A percentile compares a stretch with the other conserved stretches of the same genome.
Evolutionary conservation across 257 asterid genomes (phyloP).

Genomic region (Solanum chmielewskii): DNA sequence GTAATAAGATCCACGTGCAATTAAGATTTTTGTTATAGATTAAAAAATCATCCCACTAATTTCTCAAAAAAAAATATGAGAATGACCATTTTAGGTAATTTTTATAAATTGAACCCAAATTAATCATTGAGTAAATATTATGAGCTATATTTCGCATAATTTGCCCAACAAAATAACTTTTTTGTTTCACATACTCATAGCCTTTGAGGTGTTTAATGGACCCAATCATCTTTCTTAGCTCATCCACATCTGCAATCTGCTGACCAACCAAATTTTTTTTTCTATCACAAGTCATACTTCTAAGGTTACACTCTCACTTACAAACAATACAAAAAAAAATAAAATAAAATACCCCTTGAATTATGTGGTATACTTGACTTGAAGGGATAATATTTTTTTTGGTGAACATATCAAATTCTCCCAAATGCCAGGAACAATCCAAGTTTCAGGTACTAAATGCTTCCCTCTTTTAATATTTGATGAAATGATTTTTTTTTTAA

Average conservation of each 20-base stretch:
- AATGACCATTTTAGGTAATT: neutral
- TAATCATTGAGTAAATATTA: no score
- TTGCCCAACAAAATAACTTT: neutral
- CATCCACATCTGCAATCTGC: slow-evolving; percentile 37
- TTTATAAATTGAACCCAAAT: neutral
- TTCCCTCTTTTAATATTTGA: neutral
- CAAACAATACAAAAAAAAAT: neutral
- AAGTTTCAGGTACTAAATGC: slow-evolving; percentile 57
- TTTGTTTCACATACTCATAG: neutral
- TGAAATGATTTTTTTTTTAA: neutral
- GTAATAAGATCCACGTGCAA: neutral
- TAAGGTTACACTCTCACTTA: neutral
- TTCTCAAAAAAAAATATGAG: neutral
- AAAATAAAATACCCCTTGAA: neutral
- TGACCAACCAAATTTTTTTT: slow-evolving; percentile 14
- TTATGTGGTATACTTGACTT: neutral
- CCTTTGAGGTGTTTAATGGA: slow-evolving; percentile 19
- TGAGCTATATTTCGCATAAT: neutral
- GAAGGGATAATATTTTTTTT: neutral
- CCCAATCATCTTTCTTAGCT: slow-evolving; percentile 25
- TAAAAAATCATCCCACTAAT: neutral
- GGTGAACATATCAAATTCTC: neutral
- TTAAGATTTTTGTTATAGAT: no score
- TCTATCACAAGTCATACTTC: neutral
- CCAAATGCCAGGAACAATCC: slow-evolving; percentile 88